Base-by-base conservation (phyloP, 2,329 filamentous ascomycete species). In the Penicillium sp. region DNA sequence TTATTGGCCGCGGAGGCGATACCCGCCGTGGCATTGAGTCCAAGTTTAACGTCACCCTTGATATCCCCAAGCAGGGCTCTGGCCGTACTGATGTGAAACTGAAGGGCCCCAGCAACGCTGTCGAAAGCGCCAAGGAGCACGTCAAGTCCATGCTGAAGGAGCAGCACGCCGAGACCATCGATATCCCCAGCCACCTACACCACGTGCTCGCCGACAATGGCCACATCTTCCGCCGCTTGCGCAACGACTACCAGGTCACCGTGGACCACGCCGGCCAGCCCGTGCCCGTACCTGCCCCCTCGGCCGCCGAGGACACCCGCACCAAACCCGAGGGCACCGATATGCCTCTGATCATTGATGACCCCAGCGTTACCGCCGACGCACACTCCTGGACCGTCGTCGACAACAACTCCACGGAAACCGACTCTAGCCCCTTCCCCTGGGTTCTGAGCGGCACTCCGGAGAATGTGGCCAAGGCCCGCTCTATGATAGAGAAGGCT, bases 291-390 rank as follows among this genome's bases (percentile, higher is more conserved):
- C 94, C 94, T 6, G 72, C 86, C 37, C 91, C 88, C 76, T 83
- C 88, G 10, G 73, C 77, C 28, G 75, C 83, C 40, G 66, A 77
- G 55, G 75, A 80, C 55, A 70, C 77, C 42, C 75, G 78, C 53
- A 73, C 75, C 58, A 82, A 80, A 17, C 16, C 48, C 37, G 87
- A 84, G 61, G 84, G 83, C 46, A 76, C 59, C 9, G 68, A 74
- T n/a, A 82, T 96, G 54, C 94, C 94, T n/a, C 77, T 99, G 64
- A 97, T 97, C 75, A 97, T 92, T 0, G 94, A 97, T 69, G 90
- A 94, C 50, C 82, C 84, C 1, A 84, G 86, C 14, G 77, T 82
- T 12, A 74, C 82, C 22, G 80, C 84, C 7, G 86, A 89, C 60
- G 84, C 81, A 22, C 87, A 96, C 78, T 90, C 89, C 2, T 99